Percentiles rank a stretch among this genome's conserved stretches.
Evolutionary conservation across 768 basidiomycete species (phyloP).

Genomic region (Collybia nuda): DNA sequence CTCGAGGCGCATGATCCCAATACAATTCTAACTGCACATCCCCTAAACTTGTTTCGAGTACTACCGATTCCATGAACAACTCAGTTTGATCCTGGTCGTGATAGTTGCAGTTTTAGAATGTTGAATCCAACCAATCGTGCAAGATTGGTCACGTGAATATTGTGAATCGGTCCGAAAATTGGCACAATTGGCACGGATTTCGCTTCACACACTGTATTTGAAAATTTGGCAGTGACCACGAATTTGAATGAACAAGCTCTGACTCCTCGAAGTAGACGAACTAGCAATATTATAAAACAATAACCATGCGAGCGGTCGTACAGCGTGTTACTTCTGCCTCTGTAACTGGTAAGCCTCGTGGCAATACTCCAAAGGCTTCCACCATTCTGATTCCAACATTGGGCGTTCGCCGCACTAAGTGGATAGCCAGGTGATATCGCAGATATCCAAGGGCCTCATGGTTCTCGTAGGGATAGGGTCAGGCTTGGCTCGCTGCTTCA

Average conservation of each 20-base stretch:
- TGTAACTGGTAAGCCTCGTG: slow-evolving; percentile 59
- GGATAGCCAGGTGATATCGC: slow-evolving; percentile 74
- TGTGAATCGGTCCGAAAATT: not conserved
- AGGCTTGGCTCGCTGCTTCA: slow-evolving; percentile 45
- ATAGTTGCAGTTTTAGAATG: not conserved
- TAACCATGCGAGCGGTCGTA: slow-evolving; percentile 77
- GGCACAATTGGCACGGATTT: not conserved
- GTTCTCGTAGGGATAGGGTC: slow-evolving; percentile 87
- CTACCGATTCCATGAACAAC: slow-evolving; percentile 52
- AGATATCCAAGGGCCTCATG: slow-evolving; percentile 84
- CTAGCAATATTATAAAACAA: not conserved
- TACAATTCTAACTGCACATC: slow-evolving; percentile 90
- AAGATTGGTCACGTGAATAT: not conserved
- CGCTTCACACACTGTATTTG: not conserved
- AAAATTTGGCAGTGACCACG: not conserved
- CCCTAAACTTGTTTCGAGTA: slow-evolving; percentile 83
- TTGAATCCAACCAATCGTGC: not conserved
- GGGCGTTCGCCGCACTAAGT: slow-evolving; percentile 43
- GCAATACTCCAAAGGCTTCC: not conserved
- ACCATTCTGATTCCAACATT: not conserved
- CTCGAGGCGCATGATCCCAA: slow-evolving; percentile 83
- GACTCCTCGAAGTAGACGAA: not conserved
- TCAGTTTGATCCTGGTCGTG: not conserved
- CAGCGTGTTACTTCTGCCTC: slow-evolving; percentile 85
- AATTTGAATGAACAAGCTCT: not conserved